Conservation (phyloP, 2,329 filamentous ascomycete genomes). For the Chaetothyriales sp. region DNA sequence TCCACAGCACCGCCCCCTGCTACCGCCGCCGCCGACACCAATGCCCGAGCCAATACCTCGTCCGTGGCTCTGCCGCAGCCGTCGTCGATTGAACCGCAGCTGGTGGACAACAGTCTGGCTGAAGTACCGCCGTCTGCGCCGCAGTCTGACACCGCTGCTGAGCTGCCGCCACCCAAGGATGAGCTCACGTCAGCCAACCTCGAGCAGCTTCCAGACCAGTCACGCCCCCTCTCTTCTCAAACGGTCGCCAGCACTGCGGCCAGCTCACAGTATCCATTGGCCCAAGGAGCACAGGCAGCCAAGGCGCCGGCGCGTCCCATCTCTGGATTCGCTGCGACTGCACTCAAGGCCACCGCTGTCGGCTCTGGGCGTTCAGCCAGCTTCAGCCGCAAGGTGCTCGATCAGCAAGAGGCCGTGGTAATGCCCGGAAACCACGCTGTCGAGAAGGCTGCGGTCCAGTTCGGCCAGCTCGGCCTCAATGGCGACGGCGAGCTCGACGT, state of each 20-base stretch:
- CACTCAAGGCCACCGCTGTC: slow-evolving; percentile 56
- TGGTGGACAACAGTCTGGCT: slow-evolving; percentile 22
- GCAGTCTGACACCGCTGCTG: slow-evolving; percentile 14
- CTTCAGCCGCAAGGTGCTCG: slow-evolving; percentile 72
- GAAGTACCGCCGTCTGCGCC: slow-evolving; percentile 15
- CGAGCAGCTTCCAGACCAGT: slow-evolving; percentile 73
- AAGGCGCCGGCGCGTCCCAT: slow-evolving; percentile 40
- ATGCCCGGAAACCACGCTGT: slow-evolving; percentile 96
- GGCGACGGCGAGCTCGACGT: slow-evolving; percentile 67
- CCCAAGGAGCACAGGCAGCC: slow-evolving; percentile 40
- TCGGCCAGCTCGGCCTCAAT: slow-evolving; percentile 85
- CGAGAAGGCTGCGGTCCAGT: slow-evolving; percentile 83
- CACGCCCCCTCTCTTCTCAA: slow-evolving; percentile 58
- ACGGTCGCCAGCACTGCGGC: slow-evolving; percentile 80
- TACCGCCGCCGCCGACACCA: slow-evolving; percentile 18
- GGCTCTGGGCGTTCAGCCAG: slow-evolving; percentile 52
- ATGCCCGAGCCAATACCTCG: slow-evolving; percentile 21
- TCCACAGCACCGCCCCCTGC: slow-evolving; percentile 8
- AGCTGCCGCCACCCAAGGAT: slow-evolving; percentile 55
- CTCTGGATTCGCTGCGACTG: slow-evolving; percentile 65
- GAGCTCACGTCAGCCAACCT: slow-evolving; percentile 84
- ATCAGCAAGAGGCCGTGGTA: slow-evolving; percentile 93
- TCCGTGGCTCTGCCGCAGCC: slow-evolving; percentile 24
- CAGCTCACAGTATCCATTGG: slow-evolving; percentile 62
- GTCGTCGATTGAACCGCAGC: slow-evolving; percentile 24